A percentile compares a stretch with the other conserved stretches of the same genome.
Evolutionary conservation across 441 rosid species (phyloP).

Genomic region (Gossypium aridum): DNA sequence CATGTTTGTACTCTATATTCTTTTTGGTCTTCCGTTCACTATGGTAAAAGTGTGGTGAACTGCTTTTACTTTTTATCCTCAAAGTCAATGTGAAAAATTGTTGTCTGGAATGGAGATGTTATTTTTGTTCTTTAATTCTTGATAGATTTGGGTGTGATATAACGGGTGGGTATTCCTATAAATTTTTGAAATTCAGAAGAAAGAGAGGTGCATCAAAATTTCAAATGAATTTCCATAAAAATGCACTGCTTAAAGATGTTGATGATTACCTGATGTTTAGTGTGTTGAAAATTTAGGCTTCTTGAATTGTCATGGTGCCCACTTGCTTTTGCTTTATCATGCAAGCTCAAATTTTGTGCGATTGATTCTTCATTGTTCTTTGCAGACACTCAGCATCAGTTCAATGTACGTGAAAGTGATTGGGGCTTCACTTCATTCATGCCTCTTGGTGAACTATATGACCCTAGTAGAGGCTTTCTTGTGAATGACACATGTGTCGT

Average conservation of each 20-base stretch:
- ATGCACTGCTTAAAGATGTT: background rate
- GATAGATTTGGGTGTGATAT: background rate
- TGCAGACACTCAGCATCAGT: constrained; percentile 70
- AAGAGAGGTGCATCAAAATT: background rate
- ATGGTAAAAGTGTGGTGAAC: background rate
- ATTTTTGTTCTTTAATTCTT: constrained; percentile 1
- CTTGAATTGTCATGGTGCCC: background rate
- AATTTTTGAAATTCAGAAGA: background rate
- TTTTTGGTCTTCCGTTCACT: background rate
- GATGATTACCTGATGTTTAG: background rate
- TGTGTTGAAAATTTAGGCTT: background rate
- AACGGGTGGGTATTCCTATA: background rate
- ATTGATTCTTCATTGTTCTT: background rate
- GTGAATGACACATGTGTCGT: constrained; percentile 52
- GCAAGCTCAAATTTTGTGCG: background rate
- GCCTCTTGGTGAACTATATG: constrained; percentile 69
- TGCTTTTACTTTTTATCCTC: background rate
- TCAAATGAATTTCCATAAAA: constrained; percentile 3
- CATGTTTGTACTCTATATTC: background rate
- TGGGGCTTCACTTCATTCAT: constrained; percentile 80
- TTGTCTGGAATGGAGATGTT: background rate
- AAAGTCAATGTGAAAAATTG: background rate
- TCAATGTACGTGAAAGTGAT: constrained; percentile 64
- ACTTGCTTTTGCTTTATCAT: background rate
- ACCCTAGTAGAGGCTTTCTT: constrained; percentile 59